Base-by-base conservation (phyloP, 352 stramenopile genomes). In the Pythium periplocum region DNA sequence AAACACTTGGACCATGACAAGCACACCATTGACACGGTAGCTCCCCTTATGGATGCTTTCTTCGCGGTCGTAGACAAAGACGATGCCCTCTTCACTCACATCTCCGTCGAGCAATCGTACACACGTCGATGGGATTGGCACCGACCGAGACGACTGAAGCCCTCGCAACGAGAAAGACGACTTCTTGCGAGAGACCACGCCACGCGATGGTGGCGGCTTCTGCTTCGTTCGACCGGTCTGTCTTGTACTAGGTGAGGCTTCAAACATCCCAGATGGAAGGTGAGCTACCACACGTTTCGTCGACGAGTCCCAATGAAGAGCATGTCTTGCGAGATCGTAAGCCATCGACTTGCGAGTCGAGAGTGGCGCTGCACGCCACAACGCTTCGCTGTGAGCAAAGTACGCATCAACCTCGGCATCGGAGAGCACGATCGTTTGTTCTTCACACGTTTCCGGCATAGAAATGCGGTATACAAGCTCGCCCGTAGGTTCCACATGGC, bases 11-110 rank as follows among this genome's bases (percentile, higher is more conserved):
- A 83, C 65, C 10, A 78, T 56, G 6, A 90, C 52, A 3, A 83
- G 64, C n/a, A 81, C 62, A 6, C 78, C 78, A 36, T 79, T 87
- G 4, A 57, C 59, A 6, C 72, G 69, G 55, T 84, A 86, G 50
- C 73, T 88, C 2, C 73, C 78, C 26, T 66, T 73, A 49, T 86
- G 73, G 0, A 90, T 46, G 12, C 75, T 48, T 51, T 90, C 78
- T 8, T 90, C 74, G 0, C 46, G 66, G 43, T 83, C 66, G 53
- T 86, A 89, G 38, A 50, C 34, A 40, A 59, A 65, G 30, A 70
- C 33, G 6, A 56, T 38, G 5, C 50, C 61, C 26, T 69, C 59
- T 41, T 69, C 62, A 10, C 45, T 55, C 3, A 53, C 54, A n/a
- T 53, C 31, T 6, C 66, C 53, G 48, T 87, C 69, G 2, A 90